Conservation (phyloP, 768 basidiomycete species). For the Kwoniella dendrophila region DNA sequence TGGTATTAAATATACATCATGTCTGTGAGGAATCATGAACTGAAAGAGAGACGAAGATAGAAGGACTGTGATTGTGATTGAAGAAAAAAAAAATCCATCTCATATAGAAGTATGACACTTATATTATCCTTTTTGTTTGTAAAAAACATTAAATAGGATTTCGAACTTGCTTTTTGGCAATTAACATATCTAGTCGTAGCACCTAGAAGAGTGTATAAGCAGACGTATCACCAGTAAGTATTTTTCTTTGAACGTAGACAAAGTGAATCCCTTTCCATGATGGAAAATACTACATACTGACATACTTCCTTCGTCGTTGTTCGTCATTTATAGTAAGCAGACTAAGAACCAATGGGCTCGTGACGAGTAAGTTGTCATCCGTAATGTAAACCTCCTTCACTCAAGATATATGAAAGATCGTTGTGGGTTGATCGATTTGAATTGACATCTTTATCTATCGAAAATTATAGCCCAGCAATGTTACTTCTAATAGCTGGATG, state of each 20-base stretch:
- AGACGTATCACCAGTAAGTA: slow-evolving; percentile 93
- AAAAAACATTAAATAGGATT: slow-evolving; percentile 67
- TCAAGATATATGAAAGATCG: too few species aligned
- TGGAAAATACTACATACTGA: slow-evolving; percentile 5
- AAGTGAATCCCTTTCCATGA: background rate
- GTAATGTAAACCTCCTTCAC: background rate
- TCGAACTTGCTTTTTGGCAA: slow-evolving; percentile 95
- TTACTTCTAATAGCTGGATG: slow-evolving; percentile 80
- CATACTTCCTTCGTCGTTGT: background rate
- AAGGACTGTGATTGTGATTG: too few species aligned
- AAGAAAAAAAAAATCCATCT: too few species aligned
- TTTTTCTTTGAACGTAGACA: background rate
- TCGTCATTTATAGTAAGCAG: slow-evolving; percentile 63
- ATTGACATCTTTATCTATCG: slow-evolving; percentile 3
- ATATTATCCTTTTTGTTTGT: too few species aligned
- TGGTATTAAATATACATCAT: too few species aligned
- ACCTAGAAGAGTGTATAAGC: slow-evolving; percentile 92
- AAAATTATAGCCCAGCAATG: slow-evolving; percentile 68
- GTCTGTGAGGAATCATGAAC: too few species aligned
- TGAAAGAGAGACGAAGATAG: too few species aligned
- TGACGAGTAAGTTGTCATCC: slow-evolving; percentile 65
- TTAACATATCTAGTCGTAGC: slow-evolving; percentile 89
- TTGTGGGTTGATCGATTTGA: too few species aligned
- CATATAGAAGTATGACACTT: too few species aligned
- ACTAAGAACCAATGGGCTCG: slow-evolving; percentile 98